phyloP scores from a whole-genome alignment of 2,329 filamentous ascomycete species.

The Beauveria brongniartii region DNA sequence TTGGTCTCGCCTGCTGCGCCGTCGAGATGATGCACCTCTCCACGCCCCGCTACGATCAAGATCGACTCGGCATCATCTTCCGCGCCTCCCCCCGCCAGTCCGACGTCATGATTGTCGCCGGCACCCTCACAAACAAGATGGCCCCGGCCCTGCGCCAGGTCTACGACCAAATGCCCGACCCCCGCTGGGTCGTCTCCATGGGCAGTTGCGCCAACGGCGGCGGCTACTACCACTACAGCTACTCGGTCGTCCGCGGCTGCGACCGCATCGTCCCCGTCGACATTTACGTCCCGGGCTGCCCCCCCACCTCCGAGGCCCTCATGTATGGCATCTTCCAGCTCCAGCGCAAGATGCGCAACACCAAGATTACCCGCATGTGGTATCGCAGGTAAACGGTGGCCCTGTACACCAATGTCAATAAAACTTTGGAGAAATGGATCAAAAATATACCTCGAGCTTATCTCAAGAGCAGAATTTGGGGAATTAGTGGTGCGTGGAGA shows the following conservation, averaged over 20 bases:
- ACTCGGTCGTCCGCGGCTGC: constrained; percentile 66
- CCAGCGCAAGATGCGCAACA: constrained; percentile 66
- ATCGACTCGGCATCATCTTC: constrained; percentile 85
- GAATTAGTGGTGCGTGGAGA: not conserved
- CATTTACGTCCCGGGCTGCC: constrained; percentile 71
- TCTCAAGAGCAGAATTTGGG: not conserved
- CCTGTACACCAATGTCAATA: not conserved
- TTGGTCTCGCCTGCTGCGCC: constrained; percentile 81
- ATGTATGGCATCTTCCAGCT: constrained; percentile 67
- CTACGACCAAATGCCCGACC: constrained; percentile 94
- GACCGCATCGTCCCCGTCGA: constrained; percentile 73
- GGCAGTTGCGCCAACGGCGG: constrained; percentile 78
- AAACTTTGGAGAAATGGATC: not conserved
- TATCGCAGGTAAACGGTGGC: constrained; percentile 41
- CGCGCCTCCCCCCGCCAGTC: constrained; percentile 79
- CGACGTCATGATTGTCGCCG: constrained; percentile 90
- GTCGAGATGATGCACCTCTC: constrained; percentile 91
- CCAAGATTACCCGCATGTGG: constrained; percentile 48
- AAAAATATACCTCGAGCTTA: not conserved
- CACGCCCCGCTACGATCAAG: constrained; percentile 81
- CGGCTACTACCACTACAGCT: constrained; percentile 83
- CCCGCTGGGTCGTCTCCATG: constrained; percentile 79
- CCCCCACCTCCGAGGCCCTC: constrained; percentile 52
- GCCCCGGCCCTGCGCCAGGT: constrained; percentile 81
- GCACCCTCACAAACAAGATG: constrained; percentile 95